Percentiles rank a stretch among this genome's conserved stretches.
Conservation (phyloP, 257 asterid genomes). For the Solanum microdontum region DNA sequence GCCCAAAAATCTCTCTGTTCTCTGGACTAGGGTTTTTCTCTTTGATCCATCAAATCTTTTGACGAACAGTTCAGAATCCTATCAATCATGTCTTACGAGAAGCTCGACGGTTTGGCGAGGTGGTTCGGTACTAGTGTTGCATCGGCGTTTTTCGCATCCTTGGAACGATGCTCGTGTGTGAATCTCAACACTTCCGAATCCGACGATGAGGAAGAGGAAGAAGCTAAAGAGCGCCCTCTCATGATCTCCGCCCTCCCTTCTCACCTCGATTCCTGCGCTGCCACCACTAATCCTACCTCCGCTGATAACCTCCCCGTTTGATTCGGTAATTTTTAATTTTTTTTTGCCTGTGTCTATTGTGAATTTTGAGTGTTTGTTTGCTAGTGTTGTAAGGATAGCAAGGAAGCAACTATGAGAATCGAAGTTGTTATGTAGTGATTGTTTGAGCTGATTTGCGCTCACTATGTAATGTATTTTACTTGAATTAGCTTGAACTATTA, state of each 20-base stretch:
- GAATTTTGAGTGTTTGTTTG: background rate
- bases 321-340: background rate
- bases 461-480: background rate
- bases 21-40: background rate
- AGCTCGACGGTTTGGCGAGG: constrained; percentile 70
- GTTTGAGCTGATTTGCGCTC: background rate
- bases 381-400: background rate
- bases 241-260: constrained; percentile 46
- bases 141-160: constrained; percentile 86
- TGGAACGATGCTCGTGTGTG: constrained; percentile 93
- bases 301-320: constrained; percentile 70
- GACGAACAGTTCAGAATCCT: constrained; percentile 31
- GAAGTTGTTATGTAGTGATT: background rate
- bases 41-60: background rate
- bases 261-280: constrained; percentile 23
- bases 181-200: constrained; percentile 69
- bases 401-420: background rate
- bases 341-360: background rate
- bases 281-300: constrained; percentile 25
- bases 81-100: constrained; percentile 43
- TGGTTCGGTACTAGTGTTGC: constrained; percentile 87
- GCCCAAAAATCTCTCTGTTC: background rate
- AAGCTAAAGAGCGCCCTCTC: constrained; percentile 88
- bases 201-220: constrained; percentile 64
- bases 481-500: background rate